phyloP scores from a whole-genome alignment of 2,329 filamentous ascomycete species.

The Sporothrix variecibatus region DNA sequence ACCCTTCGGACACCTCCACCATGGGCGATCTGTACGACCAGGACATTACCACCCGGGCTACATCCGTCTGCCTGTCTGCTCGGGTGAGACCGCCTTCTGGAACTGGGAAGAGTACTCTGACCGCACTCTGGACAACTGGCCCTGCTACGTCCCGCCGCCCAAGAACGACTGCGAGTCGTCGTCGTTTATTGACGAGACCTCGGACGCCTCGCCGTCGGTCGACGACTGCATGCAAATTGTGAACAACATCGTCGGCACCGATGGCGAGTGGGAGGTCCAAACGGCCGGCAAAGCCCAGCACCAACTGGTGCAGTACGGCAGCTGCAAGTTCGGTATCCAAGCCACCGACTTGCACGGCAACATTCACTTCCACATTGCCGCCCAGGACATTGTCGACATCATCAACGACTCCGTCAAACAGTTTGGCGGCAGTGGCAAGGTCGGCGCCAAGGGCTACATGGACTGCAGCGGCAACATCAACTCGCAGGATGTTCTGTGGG shows the following conservation, averaged over 20 bases:
- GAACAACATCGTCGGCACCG: slow-evolving; percentile 37
- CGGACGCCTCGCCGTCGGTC: slow-evolving; percentile 39
- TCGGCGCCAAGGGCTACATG: slow-evolving; percentile 42
- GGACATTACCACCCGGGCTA: slow-evolving; percentile 42
- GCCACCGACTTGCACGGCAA: slow-evolving; percentile 33
- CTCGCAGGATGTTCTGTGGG: slow-evolving; percentile 21
- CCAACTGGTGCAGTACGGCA: slow-evolving; percentile 35
- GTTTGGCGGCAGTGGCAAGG: slow-evolving; percentile 34
- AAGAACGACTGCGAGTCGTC: slow-evolving; percentile 37
- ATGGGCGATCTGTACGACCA: slow-evolving; percentile 33
- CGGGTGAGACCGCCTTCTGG: slow-evolving; percentile 37
- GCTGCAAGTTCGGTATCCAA: slow-evolving; percentile 41
- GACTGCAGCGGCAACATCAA: slow-evolving; percentile 34
- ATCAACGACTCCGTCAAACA: slow-evolving; percentile 37
- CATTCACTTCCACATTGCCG: slow-evolving; percentile 38
- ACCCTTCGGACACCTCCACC: slow-evolving; percentile 34
- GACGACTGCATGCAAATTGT: slow-evolving; percentile 41
- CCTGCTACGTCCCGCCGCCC: slow-evolving; percentile 38
- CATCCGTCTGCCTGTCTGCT: slow-evolving; percentile 44
- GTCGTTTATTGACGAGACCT: slow-evolving; percentile 40
- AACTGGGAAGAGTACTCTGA: slow-evolving; percentile 38
- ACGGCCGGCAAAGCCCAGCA: slow-evolving; percentile 31
- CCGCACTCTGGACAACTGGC: slow-evolving; percentile 35
- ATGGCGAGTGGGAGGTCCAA: slow-evolving; percentile 30
- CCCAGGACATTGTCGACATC: slow-evolving; percentile 42